These are phyloP conservation scores for Trypanosoma rangeli DNA, from an alignment of 208 protist species.

Conservation along the genomic window DNA sequence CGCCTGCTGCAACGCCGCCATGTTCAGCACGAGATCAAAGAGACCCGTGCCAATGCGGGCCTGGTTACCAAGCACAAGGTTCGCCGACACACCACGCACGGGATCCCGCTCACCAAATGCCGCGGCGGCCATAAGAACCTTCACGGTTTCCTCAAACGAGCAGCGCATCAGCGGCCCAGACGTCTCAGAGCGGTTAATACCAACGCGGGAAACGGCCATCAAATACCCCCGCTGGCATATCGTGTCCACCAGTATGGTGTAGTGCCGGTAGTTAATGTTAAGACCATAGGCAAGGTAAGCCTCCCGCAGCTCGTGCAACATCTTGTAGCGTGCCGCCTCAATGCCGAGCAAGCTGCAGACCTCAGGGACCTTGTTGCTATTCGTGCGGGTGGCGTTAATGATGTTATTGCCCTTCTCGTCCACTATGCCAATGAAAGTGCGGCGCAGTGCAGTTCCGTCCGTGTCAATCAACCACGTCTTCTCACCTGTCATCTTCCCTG, in stretches of 20 bases:
- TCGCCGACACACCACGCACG: constrained; percentile 96
- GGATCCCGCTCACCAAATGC: constrained; percentile 95
- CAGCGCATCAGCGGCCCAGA: constrained; percentile 97
- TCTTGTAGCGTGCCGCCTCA: constrained; percentile 78
- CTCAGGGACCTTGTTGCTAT: constrained; percentile 99
- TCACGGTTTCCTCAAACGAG: constrained; percentile 99
- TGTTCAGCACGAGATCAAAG: constrained; percentile 97
- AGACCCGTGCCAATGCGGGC: constrained; percentile 96
- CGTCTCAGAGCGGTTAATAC: constrained; percentile 95
- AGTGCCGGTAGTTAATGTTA: constrained; percentile 99
- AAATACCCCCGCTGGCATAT: constrained; percentile 98
- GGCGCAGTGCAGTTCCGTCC: constrained; percentile 96
- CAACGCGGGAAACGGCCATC: constrained; percentile 97
- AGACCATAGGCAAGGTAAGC: constrained; percentile 95
- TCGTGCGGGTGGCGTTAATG: constrained; percentile 94
- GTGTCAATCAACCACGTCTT: constrained; percentile 94
- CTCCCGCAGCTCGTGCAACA: constrained; percentile 89
- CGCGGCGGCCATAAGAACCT: constrained; percentile 98
- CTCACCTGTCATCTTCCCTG: constrained; percentile 48
- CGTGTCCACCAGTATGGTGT: constrained; percentile 97
- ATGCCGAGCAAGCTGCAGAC: constrained; percentile 95
- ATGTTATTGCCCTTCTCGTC: constrained; percentile 92
- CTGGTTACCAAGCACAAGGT: constrained; percentile 98
- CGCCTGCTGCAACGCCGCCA: constrained; percentile 84
- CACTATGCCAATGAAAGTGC: constrained; percentile 95